phyloP scores from a whole-genome alignment of 129 eudicot genomes.

The Silybum marianum region DNA sequence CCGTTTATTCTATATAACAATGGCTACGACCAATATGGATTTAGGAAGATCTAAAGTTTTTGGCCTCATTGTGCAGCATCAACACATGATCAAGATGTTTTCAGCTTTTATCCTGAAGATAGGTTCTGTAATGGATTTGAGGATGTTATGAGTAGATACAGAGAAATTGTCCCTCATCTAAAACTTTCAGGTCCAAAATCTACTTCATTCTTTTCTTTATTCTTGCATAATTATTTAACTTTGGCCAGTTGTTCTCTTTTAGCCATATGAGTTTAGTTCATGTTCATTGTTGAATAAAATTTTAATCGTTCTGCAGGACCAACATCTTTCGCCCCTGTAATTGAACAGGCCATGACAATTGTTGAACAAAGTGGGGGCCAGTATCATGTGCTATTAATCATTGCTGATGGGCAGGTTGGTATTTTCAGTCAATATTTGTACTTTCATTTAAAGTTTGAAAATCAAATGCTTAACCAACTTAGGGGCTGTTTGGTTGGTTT shows the following conservation, averaged over 20 bases:
- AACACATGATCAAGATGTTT: constrained; percentile 93
- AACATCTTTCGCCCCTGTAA: constrained; percentile 91
- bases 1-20: not conserved
- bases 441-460: not conserved
- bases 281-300: not conserved
- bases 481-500: too few relatives aligned
- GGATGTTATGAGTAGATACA: constrained; percentile 79
- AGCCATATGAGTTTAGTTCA: constrained; percentile 5
- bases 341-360: constrained; percentile 94
- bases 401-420: constrained; percentile 99
- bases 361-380: constrained; percentile 97
- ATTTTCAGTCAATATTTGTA: not conserved
- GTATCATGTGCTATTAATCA: constrained; percentile 84
- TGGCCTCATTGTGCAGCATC: constrained; percentile 53
- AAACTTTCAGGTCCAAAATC: constrained; percentile 77
- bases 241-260: not conserved
- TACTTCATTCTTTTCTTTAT: not conserved
- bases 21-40: not conserved
- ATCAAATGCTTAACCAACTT: too few relatives aligned
- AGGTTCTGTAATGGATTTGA: constrained; percentile 87
- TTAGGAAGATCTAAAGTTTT: not conserved
- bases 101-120: constrained; percentile 84
- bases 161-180: constrained; percentile 77
- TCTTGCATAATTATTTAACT: constrained; percentile 1
- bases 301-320: constrained; percentile 62